phyloP scores from a whole-genome alignment of 768 basidiomycete species.

The Termitomyces sp. region DNA sequence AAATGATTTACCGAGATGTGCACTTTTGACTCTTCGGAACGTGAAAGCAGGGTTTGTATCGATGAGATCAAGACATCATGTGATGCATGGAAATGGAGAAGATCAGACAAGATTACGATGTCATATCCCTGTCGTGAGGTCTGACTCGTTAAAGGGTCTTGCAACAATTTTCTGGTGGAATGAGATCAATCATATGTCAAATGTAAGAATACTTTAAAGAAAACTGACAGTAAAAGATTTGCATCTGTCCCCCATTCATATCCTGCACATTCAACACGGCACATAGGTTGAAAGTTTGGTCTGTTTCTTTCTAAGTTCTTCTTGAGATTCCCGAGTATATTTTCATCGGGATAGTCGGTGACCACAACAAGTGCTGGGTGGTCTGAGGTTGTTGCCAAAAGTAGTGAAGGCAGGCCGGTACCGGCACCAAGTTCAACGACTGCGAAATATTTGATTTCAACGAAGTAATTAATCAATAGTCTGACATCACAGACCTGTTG shows the following conservation, averaged over 20 bases:
- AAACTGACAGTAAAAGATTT: constrained; percentile 40
- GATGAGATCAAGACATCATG: constrained; percentile 54
- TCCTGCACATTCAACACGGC: constrained; percentile 38
- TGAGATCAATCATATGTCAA: neutral
- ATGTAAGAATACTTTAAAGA: neutral
- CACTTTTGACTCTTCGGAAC: constrained; percentile 30
- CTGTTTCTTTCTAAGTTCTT: constrained; percentile 50
- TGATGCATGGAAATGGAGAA: constrained; percentile 62
- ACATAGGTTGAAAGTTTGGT: constrained; percentile 26
- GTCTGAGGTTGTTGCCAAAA: constrained; percentile 38
- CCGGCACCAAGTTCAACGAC: constrained; percentile 74
- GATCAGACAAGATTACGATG: constrained; percentile 61
- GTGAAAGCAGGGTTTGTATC: constrained; percentile 41
- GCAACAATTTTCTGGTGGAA: constrained; percentile 15
- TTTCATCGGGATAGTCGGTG: constrained; percentile 66
- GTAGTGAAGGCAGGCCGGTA: constrained; percentile 59
- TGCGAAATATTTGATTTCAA: constrained; percentile 18
- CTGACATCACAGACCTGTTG: constrained; percentile 28
- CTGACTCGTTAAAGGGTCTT: neutral
- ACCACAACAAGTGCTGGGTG: constrained; percentile 50
- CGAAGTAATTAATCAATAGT: neutral
- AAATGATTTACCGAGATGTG: constrained; percentile 46
- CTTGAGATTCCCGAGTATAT: constrained; percentile 51
- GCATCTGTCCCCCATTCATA: constrained; percentile 64
- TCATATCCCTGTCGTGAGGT: constrained; percentile 36